Percentiles rank a stretch among this genome's conserved stretches.
phyloP scores from a whole-genome alignment of 1,139 yeast genomes.

The Debaryomyces subglobosus region DNA sequence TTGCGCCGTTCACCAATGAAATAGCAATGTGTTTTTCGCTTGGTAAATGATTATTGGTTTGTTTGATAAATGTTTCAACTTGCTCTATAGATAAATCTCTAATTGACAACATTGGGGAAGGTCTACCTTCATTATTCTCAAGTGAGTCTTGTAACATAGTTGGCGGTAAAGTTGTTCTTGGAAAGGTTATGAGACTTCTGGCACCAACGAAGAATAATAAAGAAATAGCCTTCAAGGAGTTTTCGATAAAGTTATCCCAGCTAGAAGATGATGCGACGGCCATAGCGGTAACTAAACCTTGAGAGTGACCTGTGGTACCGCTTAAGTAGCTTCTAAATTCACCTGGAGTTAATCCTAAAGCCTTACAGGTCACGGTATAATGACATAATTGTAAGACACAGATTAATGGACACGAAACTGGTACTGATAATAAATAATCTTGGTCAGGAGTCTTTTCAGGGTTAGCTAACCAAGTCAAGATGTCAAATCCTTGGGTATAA shows the following conservation, averaged over 20 bases:
- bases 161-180: conserved; percentile 93
- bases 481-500: conserved; percentile 91
- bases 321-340: conserved; percentile 69
- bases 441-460: conserved; percentile 88
- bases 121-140: conserved; percentile 94
- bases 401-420: conserved; percentile 93
- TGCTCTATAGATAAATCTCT: conserved; percentile 82
- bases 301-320: conserved; percentile 98
- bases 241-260: conserved; percentile 79
- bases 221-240: conserved; percentile 78
- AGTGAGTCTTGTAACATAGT: conserved; percentile 90
- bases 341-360: conserved; percentile 89
- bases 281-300: conserved; percentile 92
- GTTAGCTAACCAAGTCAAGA: conserved; percentile 81
- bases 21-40: conserved; percentile 86
- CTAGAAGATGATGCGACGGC: conserved; percentile 85
- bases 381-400: conserved; percentile 95
- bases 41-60: conserved; percentile 93
- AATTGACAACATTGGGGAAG: conserved; percentile 95
- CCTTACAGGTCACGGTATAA: conserved; percentile 83
- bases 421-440: conserved; percentile 87
- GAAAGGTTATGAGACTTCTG: conserved; percentile 87
- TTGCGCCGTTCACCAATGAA: conserved; percentile 92
- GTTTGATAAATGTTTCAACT: conserved; percentile 76
- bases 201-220: conserved; percentile 91